Conservation (phyloP, 2,329 filamentous ascomycete species). For the Sclerotinia nivalis region DNA sequence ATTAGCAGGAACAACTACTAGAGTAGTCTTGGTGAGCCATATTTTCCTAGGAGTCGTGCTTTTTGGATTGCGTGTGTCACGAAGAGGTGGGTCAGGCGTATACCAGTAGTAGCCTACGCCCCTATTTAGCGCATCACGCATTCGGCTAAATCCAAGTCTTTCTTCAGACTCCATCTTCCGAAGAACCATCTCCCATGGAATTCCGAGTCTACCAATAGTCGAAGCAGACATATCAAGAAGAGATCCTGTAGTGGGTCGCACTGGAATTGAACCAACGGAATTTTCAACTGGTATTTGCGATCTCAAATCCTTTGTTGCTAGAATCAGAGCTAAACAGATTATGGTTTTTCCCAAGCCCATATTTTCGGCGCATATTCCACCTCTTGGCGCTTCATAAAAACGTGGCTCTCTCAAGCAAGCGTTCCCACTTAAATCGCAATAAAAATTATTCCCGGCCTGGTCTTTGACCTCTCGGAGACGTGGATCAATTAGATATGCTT, state of each 20-base stretch:
- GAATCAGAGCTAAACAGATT: constrained; percentile 75
- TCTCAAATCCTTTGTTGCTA: constrained; percentile 71
- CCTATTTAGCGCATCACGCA: constrained; percentile 51
- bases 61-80: constrained; percentile 44
- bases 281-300: constrained; percentile 66
- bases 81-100: constrained; percentile 47
- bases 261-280: constrained; percentile 45
- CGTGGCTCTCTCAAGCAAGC: constrained; percentile 64
- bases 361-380: constrained; percentile 78
- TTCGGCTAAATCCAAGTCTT: neutral
- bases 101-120: constrained; percentile 62
- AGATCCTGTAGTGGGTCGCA: constrained; percentile 54
- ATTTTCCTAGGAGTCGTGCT: constrained; percentile 51
- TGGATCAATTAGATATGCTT: constrained; percentile 68
- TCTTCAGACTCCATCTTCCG: constrained; percentile 42
- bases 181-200: constrained; percentile 71
- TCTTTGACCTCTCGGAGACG: constrained; percentile 62
- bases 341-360: constrained; percentile 87
- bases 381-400: constrained; percentile 71
- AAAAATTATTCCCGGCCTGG: constrained; percentile 64
- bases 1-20: constrained; percentile 82
- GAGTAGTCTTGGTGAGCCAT: constrained; percentile 65
- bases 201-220: constrained; percentile 61
- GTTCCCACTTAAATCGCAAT: constrained; percentile 66
- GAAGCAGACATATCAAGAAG: constrained; percentile 76